Conservation (phyloP, 1,139 yeast genomes). For the Magnusiomyces tetraspermus region DNA sequence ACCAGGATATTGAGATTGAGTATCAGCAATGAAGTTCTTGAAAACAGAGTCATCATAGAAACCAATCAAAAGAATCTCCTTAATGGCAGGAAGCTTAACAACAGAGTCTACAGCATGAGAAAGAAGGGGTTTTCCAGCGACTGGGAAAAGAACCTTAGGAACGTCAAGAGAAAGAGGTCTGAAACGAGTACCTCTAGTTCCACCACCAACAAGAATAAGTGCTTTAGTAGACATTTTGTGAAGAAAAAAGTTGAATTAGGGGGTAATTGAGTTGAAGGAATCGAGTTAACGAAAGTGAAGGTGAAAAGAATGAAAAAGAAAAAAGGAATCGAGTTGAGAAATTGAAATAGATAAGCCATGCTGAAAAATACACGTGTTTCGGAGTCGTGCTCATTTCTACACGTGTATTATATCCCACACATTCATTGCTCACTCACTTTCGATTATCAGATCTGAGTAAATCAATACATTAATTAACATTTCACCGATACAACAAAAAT, state of each 20-base stretch:
- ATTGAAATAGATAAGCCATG: too few relatives aligned
- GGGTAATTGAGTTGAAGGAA: not conserved
- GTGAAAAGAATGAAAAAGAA: not conserved
- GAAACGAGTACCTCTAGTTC: slow-evolving; percentile 56
- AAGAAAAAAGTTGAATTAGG: not conserved
- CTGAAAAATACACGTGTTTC: too few relatives aligned
- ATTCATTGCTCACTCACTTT: too few relatives aligned
- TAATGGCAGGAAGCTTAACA: slow-evolving; percentile 35
- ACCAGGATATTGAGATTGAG: slow-evolving; percentile 37
- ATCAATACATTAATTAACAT: too few relatives aligned
- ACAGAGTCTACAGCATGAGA: slow-evolving; percentile 49
- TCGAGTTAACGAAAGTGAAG: not conserved
- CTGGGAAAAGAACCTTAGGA: slow-evolving; percentile 54
- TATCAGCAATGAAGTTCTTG: slow-evolving; percentile 40
- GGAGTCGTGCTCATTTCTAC: too few relatives aligned
- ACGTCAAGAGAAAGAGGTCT: slow-evolving; percentile 50
- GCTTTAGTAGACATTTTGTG: slow-evolving; percentile 33
- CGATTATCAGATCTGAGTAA: too few relatives aligned
- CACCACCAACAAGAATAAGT: slow-evolving; percentile 44
- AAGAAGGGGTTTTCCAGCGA: slow-evolving; percentile 52
- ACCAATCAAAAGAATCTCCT: slow-evolving; percentile 48
- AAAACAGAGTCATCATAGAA: slow-evolving; percentile 49
- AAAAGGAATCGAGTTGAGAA: too few relatives aligned
- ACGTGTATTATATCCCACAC: too few relatives aligned
- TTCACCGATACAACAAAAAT: not conserved